Conservation (phyloP, 352 stramenopile species). For the Pythium biforme region DNA sequence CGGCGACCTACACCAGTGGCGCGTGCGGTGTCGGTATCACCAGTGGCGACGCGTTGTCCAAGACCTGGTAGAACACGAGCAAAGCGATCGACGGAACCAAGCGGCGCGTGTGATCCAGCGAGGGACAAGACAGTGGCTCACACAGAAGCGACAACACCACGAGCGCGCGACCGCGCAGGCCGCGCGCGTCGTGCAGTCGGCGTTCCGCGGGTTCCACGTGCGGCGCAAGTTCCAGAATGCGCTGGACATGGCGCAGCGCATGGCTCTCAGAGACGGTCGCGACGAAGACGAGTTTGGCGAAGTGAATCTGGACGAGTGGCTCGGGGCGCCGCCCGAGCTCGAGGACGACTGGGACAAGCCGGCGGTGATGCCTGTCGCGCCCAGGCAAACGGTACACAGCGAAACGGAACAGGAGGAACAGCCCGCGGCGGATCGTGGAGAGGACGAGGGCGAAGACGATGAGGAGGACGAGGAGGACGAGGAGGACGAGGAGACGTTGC, state of each 20-base stretch:
- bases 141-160: neutral
- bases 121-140: neutral
- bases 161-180: constrained; percentile 25
- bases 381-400: neutral
- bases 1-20: neutral
- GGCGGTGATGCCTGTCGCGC: constrained; percentile 23
- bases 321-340: constrained; percentile 52
- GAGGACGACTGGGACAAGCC: constrained; percentile 62
- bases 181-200: constrained; percentile 57
- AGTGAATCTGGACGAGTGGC: constrained; percentile 60
- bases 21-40: neutral
- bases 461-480: neutral
- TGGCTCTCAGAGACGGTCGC: constrained; percentile 8
- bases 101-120: constrained; percentile 8
- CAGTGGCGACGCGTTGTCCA: neutral
- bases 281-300: constrained; percentile 35
- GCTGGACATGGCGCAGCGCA: constrained; percentile 44
- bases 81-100: neutral
- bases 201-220: constrained; percentile 67
- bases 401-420: constrained; percentile 8
- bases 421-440: too few relatives aligned
- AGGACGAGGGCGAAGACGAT: neutral
- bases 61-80: neutral
- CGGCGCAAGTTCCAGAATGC: constrained; percentile 65
- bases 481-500: neutral